Percentiles rank a stretch among this genome's conserved stretches.
Conservation (phyloP, 306 rosid species). For the Vachellia pachyceras region DNA sequence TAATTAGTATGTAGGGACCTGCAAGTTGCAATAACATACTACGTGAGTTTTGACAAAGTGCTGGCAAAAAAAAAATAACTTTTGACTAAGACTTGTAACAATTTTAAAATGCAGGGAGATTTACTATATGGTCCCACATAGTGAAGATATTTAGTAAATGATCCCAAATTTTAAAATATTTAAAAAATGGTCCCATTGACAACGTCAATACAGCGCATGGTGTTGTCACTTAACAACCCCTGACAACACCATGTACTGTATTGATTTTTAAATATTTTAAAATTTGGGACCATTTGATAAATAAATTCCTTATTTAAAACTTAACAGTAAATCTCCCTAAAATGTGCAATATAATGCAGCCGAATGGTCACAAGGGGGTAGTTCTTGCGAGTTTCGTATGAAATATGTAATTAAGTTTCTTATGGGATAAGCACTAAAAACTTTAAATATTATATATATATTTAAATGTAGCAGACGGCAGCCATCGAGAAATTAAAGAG, state of each 20-base stretch:
- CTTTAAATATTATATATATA: neutral
- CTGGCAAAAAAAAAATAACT: neutral
- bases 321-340: too few species aligned
- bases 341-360: neutral
- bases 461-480: neutral
- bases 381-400: neutral
- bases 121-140: too few species aligned
- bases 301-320: too few species aligned
- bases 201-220: too few species aligned
- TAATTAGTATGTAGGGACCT: neutral
- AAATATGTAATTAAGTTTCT: neutral
- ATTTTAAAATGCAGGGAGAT: too few species aligned
- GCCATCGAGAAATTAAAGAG: neutral
- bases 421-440: neutral
- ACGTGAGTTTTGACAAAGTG: neutral
- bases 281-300: too few species aligned
- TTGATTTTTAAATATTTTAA: too few species aligned
- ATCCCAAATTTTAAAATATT: too few species aligned
- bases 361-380: neutral
- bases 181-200: too few species aligned
- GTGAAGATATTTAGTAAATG: too few species aligned
- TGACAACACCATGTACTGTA: too few species aligned
- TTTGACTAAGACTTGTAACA: neutral
- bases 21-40: neutral
- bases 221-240: too few species aligned